phyloP scores from a whole-genome alignment of 371 early-diverging fungal species.

The Mucor mucedo region DNA sequence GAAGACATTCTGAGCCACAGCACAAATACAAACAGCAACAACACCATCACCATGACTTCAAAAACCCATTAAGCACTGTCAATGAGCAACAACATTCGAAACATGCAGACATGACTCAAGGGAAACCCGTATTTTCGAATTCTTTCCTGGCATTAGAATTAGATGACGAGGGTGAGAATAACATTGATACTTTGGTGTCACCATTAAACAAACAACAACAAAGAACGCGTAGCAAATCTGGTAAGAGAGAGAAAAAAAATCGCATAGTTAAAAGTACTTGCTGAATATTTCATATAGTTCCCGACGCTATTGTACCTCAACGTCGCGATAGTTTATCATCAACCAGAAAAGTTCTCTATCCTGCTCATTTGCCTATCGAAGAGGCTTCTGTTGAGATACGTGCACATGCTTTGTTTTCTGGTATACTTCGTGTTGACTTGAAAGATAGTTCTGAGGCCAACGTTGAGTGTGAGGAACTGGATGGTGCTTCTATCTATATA shows the following conservation, averaged over 20 bases:
- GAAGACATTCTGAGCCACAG: slow-evolving; percentile 42
- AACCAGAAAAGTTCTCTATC: slow-evolving; percentile 28
- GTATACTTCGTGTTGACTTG: slow-evolving; percentile 34
- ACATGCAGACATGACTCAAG: not conserved
- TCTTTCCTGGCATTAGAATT: slow-evolving; percentile 19
- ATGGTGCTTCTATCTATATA: slow-evolving; percentile 55
- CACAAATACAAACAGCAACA: slow-evolving; percentile 4
- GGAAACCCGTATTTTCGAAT: slow-evolving; percentile 15
- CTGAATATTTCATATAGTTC: not conserved
- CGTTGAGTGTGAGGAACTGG: slow-evolving; percentile 56
- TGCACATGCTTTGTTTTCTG: slow-evolving; percentile 32
- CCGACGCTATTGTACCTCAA: not conserved
- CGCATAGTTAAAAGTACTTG: not conserved
- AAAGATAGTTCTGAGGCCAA: slow-evolving; percentile 66
- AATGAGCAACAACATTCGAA: slow-evolving; percentile 10
- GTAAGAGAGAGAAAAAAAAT: slow-evolving; percentile 11
- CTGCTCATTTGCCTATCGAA: slow-evolving; percentile 28
- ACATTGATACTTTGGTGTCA: not conserved
- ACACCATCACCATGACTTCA: not conserved
- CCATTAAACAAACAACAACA: not conserved
- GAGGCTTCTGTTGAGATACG: slow-evolving; percentile 35
- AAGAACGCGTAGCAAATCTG: slow-evolving; percentile 32
- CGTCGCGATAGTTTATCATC: not conserved
- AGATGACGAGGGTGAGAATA: slow-evolving; percentile 7
- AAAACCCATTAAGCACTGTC: not conserved